A percentile compares a stretch with the other conserved stretches of the same genome.
These are phyloP conservation scores for Tetrapisispora namnaoensis DNA, from an alignment of 805 yeast species.

Conservation along the genomic window DNA sequence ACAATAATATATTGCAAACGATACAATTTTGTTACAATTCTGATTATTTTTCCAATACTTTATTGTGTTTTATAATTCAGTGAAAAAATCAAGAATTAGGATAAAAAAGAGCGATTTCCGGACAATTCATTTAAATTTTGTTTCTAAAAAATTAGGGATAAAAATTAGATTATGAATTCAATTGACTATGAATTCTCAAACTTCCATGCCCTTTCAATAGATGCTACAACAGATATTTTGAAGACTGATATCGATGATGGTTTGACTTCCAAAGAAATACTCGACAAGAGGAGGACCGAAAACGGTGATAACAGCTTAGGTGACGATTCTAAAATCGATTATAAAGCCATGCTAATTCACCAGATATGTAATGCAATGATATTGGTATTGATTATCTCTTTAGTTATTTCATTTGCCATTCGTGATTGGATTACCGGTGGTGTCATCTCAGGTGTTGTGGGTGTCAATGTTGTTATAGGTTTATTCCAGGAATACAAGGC, in stretches of 20 bases:
- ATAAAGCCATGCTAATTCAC: slow-evolving; percentile 61
- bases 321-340: slow-evolving; percentile 66
- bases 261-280: slow-evolving; percentile 53
- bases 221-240: slow-evolving; percentile 50
- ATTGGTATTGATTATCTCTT: slow-evolving; percentile 78
- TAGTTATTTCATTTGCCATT: slow-evolving; percentile 75
- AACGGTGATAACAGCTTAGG: slow-evolving; percentile 76
- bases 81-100: too few relatives aligned
- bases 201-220: slow-evolving; percentile 49
- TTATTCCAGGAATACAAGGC: slow-evolving; percentile 93
- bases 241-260: slow-evolving; percentile 55
- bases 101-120: too few relatives aligned
- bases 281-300: slow-evolving; percentile 46
- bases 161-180: slow-evolving; percentile 2
- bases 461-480: slow-evolving; percentile 90
- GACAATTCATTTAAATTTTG: too few relatives aligned
- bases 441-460: slow-evolving; percentile 79
- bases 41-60: too few relatives aligned
- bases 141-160: too few relatives aligned
- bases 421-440: slow-evolving; percentile 92
- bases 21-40: too few relatives aligned
- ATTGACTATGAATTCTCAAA: slow-evolving; percentile 16
- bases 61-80: too few relatives aligned
- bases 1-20: too few relatives aligned
- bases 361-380: slow-evolving; percentile 91